phyloP scores from a whole-genome alignment of 1,139 yeast species.

The Zygosaccharomyces pseudobailii region DNA sequence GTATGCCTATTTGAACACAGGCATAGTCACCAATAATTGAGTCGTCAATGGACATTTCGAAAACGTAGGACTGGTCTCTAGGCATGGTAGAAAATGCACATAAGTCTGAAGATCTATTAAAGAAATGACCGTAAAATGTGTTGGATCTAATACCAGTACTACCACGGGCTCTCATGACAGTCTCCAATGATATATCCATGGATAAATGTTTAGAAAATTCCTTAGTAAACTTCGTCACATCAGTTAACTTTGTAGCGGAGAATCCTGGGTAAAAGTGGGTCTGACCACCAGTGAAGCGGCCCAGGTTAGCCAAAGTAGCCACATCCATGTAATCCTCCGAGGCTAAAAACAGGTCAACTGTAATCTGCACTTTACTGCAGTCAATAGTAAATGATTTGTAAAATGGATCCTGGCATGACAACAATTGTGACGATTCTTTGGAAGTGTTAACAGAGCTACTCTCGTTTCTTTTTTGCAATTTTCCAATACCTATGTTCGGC shows the following conservation, averaged over 20 bases:
- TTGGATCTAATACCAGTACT: slow-evolving; percentile 84
- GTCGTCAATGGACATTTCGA: slow-evolving; percentile 84
- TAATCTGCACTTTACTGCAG: slow-evolving; percentile 85
- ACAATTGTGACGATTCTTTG: slow-evolving; percentile 74
- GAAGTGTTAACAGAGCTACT: slow-evolving; percentile 71
- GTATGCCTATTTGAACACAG: slow-evolving; percentile 86
- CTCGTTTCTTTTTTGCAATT: slow-evolving; percentile 76
- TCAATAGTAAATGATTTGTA: slow-evolving; percentile 94
- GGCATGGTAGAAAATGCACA: slow-evolving; percentile 97
- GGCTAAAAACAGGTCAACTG: slow-evolving; percentile 89
- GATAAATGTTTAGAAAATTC: slow-evolving; percentile 86
- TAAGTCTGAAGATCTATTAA: slow-evolving; percentile 89
- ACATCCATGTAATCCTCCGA: slow-evolving; percentile 86
- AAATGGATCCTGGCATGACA: slow-evolving; percentile 77
- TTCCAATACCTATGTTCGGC: slow-evolving; percentile 84
- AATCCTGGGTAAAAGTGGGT: slow-evolving; percentile 96
- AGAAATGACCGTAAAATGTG: slow-evolving; percentile 88
- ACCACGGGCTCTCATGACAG: slow-evolving; percentile 92
- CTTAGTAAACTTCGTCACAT: slow-evolving; percentile 78
- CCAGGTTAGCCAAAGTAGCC: slow-evolving; percentile 84
- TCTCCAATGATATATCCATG: slow-evolving; percentile 88
- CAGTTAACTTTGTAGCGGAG: slow-evolving; percentile 76
- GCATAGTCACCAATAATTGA: slow-evolving; percentile 74
- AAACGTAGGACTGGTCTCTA: slow-evolving; percentile 88
- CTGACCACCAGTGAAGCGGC: slow-evolving; percentile 95